Evolutionary conservation across 176 grass and related monocot species (phyloP), one percentile per base, ranked within the genome.

Genomic region (Hyparrhenia diplandra): DNA sequence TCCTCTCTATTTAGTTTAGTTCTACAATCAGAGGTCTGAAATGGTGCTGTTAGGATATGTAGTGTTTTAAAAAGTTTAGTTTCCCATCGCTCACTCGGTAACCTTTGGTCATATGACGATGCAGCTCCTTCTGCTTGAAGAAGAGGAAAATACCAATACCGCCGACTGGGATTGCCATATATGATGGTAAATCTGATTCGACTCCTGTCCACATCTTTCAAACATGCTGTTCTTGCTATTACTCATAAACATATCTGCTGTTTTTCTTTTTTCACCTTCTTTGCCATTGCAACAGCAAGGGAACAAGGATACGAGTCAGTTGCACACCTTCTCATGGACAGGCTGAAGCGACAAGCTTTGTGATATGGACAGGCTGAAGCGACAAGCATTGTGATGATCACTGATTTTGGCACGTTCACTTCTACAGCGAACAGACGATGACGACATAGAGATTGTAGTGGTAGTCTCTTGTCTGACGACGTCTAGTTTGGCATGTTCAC

Each of bases 111-210:
- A 75, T 34, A 25, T 18, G 76, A 90, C 60, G 5, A 14, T 46
- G 39, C 81, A 97, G 94, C 75, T 97, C 91, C 57, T 23, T 97
- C 47, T 97, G 89, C 76, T 79, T 97, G 79, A 97, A 90, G 87
- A 97, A 88, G 80, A 88, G 85, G 85, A 97, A 97, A 75, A 82
- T 97, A 61, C 63, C 66, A 39, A 84, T 97, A 61, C 63, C 66
- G 34, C 94, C 91, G 21, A 90, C 91, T 14, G 91, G 94, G 29
- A 92, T 97, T 76, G 94, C 94, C n/a, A 97, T 97, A 88, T 97
- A 88, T 60, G 32, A 90, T 59, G 91, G 94, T 94, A 87, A 54
- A 63, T 78, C 49, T 37, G 28, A 10, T 8, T 73, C 14, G 9
- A 8, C 12, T 14, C 31, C 29, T 64, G 29, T 14, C 27, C 1